Conservation (phyloP, 345 rosid species). For the Balakata baccata region DNA sequence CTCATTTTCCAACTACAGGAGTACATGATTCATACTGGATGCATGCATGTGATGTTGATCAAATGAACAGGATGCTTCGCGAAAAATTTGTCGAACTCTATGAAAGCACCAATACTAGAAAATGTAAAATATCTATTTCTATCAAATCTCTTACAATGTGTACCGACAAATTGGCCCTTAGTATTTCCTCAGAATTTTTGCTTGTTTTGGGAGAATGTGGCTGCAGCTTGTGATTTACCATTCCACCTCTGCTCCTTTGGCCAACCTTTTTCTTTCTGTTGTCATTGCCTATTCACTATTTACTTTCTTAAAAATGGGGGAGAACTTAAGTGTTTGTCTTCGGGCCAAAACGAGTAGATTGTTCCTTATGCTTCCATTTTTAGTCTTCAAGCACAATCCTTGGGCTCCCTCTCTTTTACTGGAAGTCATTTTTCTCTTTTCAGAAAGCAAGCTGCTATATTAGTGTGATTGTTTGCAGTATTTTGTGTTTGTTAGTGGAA, state of each 20-base stretch:
- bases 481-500: neutral
- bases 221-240: neutral
- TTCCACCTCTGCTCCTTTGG: neutral
- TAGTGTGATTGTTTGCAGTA: neutral
- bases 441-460: neutral
- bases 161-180: neutral
- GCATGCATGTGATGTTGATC: constrained; percentile 84
- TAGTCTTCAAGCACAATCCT: neutral
- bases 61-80: constrained; percentile 81
- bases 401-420: neutral
- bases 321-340: neutral
- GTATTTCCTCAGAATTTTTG: neutral
- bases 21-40: constrained; percentile 99
- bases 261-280: neutral
- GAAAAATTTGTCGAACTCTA: constrained; percentile 95
- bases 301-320: neutral
- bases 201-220: neutral
- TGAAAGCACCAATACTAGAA: constrained; percentile 73
- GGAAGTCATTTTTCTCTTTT: neutral
- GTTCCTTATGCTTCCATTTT: neutral
- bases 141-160: neutral
- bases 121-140: constrained; percentile 49
- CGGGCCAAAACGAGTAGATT: neutral
- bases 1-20: constrained; percentile 47
- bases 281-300: neutral